These are phyloP conservation scores for Blastomyces parvus DNA, from an alignment of 2,329 filamentous ascomycete species.

Conservation along the genomic window DNA sequence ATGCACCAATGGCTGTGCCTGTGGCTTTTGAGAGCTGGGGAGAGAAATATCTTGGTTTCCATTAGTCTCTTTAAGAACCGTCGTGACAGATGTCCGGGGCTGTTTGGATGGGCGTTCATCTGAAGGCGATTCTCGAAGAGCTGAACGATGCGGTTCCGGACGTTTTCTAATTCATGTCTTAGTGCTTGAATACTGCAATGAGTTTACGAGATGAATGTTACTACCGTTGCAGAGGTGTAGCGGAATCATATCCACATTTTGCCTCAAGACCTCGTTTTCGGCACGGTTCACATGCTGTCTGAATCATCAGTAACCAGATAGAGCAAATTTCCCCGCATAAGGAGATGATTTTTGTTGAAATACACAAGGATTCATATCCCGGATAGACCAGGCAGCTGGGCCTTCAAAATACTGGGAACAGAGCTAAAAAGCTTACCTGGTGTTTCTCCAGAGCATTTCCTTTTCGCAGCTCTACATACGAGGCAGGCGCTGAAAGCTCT, in stretches of 20 bases:
- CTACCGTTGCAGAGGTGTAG: not conserved
- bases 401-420: not conserved
- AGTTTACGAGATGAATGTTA: not conserved
- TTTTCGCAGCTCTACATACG: conserved; percentile 11
- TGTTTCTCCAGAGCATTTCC: conserved; percentile 11
- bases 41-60: not conserved
- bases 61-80: not conserved
- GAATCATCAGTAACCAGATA: not conserved
- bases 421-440: conserved; percentile 9
- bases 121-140: not conserved
- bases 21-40: not conserved
- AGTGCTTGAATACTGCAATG: not conserved
- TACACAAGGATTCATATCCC: not conserved
- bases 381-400: not conserved
- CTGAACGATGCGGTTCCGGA: not conserved
- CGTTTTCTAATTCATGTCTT: conserved; percentile 3
- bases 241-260: conserved; percentile 1
- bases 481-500: conserved; percentile 5
- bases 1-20: not conserved
- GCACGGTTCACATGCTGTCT: not conserved
- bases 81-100: not conserved
- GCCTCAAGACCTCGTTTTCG: not conserved
- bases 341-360: no score
- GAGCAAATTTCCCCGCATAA: not conserved
- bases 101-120: conserved; percentile 1